Conservation (phyloP, 768 basidiomycete species). For the Termitomyces sp. region DNA sequence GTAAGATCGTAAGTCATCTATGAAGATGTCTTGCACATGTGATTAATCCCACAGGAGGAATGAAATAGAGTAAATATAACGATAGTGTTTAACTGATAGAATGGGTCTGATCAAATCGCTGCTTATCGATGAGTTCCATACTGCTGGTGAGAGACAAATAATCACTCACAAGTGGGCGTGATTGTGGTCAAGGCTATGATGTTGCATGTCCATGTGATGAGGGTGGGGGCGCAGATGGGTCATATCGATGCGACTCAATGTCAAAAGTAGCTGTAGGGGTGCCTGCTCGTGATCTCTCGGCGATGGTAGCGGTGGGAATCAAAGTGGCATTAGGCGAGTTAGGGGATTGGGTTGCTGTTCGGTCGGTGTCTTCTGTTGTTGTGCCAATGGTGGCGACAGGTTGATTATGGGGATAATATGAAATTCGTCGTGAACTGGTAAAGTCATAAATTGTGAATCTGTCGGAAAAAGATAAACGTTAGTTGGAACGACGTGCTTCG, state of each 20-base stretch:
- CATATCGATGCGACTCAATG: slow-evolving; percentile 23
- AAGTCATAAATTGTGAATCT: slow-evolving; percentile 93
- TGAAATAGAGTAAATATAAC: slow-evolving; percentile 6
- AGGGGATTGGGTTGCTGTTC: slow-evolving; percentile 35
- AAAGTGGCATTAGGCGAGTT: slow-evolving; percentile 38
- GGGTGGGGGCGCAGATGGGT: slow-evolving; percentile 16
- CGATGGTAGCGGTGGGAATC: slow-evolving; percentile 40
- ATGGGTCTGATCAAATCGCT: background rate
- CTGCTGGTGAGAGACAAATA: background rate
- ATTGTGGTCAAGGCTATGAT: background rate
- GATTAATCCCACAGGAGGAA: slow-evolving; percentile 3
- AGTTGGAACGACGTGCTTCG: background rate
- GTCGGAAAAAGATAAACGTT: slow-evolving; percentile 1
- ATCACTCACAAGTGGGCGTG: slow-evolving; percentile 2
- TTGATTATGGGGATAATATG: slow-evolving; percentile 87
- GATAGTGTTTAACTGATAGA: background rate
- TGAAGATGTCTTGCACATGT: background rate
- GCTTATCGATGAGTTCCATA: background rate
- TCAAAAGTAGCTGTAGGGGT: slow-evolving; percentile 39
- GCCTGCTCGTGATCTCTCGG: slow-evolving; percentile 42
- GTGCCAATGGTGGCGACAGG: slow-evolving; percentile 40
- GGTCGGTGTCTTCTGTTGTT: slow-evolving; percentile 35
- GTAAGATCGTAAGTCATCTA: slow-evolving; percentile 6
- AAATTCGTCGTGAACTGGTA: slow-evolving; percentile 59
- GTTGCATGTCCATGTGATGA: slow-evolving; percentile 11